These are phyloP conservation scores for Phaffia australis DNA, from an alignment of 768 basidiomycete genomes.

Conservation along the genomic window DNA sequence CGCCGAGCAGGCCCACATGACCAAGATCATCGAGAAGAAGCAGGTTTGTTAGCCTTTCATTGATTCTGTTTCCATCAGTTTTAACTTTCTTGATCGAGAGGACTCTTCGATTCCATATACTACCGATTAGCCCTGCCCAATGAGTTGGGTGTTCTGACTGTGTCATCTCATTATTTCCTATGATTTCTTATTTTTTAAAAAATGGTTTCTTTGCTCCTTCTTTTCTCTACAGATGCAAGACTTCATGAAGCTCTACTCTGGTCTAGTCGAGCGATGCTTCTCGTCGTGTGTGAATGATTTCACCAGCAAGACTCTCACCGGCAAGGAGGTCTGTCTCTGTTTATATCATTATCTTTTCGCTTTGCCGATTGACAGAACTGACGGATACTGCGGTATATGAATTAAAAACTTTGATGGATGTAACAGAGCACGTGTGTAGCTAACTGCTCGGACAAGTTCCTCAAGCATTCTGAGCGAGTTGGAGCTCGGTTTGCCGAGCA, in stretches of 20 bases:
- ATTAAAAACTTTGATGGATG: too few species aligned
- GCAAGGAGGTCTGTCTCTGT: conserved; percentile 62
- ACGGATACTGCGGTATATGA: too few species aligned
- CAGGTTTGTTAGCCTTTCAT: conserved; percentile 50
- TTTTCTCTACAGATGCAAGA: conserved; percentile 72
- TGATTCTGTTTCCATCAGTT: neutral
- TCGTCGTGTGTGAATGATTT: conserved; percentile 91
- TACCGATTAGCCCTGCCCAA: neutral
- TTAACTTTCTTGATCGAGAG: neutral
- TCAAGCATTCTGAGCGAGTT: conserved; percentile 89
- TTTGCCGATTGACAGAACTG: neutral
- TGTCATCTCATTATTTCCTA: neutral
- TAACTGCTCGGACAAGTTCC: conserved; percentile 94
- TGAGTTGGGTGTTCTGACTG: neutral
- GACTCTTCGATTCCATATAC: neutral
- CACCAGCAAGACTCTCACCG: conserved; percentile 81
- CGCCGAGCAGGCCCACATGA: conserved; percentile 91
- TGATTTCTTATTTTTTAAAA: too few species aligned
- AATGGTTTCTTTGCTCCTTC: neutral
- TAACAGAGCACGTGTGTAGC: conserved; percentile 74
- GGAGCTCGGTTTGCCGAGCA: conserved; percentile 84
- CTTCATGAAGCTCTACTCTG: conserved; percentile 88
- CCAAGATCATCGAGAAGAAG: conserved; percentile 77
- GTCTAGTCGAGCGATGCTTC: conserved; percentile 92
- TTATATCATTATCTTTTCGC: neutral